These are phyloP conservation scores for Mycena crocata DNA, from an alignment of 768 basidiomycete genomes.

Conservation along the genomic window DNA sequence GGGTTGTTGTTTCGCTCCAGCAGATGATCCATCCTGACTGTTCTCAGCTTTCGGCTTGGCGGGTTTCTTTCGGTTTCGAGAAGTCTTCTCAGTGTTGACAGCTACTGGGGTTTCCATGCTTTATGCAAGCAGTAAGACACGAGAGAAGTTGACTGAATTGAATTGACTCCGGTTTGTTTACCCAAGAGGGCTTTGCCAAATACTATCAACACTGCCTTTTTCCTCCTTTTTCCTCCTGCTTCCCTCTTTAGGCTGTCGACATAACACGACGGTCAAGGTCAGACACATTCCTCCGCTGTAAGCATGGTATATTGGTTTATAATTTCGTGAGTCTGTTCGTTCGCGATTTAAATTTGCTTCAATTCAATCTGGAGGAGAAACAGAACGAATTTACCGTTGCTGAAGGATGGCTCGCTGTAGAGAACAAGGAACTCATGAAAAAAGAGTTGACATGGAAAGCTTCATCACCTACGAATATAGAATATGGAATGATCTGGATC, in stretches of 20 bases:
- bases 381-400: slow-evolving; percentile 25
- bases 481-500: slow-evolving; percentile 34
- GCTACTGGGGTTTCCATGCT: background rate
- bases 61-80: slow-evolving; percentile 27
- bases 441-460: background rate
- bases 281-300: slow-evolving; percentile 21
- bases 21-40: slow-evolving; percentile 9
- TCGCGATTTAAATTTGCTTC: background rate
- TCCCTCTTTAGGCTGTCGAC: background rate
- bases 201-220: background rate
- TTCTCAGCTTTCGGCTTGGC: slow-evolving; percentile 17
- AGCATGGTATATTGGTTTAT: slow-evolving; percentile 31
- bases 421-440: background rate
- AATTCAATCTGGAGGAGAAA: background rate
- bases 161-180: background rate
- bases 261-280: background rate
- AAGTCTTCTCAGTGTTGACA: slow-evolving; percentile 1
- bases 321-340: slow-evolving; percentile 33
- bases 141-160: background rate
- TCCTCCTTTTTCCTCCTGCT: background rate
- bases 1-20: slow-evolving; percentile 5
- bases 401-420: slow-evolving; percentile 27
- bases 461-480: slow-evolving; percentile 30
- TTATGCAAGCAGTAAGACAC: background rate
- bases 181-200: background rate